phyloP scores from a whole-genome alignment of 1,139 yeast species.

The Suhomyces wounanorum region DNA sequence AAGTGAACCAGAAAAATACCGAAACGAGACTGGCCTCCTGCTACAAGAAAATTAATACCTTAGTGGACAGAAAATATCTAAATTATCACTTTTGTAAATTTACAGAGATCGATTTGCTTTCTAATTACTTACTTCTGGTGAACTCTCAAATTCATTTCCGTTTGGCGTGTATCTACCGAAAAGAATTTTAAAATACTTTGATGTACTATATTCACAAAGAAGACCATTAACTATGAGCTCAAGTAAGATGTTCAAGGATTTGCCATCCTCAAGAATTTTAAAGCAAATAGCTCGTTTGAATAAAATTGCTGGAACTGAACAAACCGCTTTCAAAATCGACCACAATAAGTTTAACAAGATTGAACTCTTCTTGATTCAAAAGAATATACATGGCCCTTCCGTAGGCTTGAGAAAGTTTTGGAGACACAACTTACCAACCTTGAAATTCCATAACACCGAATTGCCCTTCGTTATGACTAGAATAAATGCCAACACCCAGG shows the following conservation, averaged over 20 bases:
- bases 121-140: no score
- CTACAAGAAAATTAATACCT: no score
- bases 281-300: slow-evolving; percentile 42
- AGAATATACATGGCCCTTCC: slow-evolving; percentile 32
- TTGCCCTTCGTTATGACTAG: slow-evolving; percentile 63
- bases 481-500: slow-evolving; percentile 44
- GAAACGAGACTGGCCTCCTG: no score
- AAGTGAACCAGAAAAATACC: no score
- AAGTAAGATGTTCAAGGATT: slow-evolving; percentile 23
- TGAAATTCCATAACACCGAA: slow-evolving; percentile 79
- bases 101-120: no score
- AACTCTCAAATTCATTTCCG: not conserved
- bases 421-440: slow-evolving; percentile 71
- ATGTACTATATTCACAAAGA: not conserved
- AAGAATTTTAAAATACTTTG: slow-evolving; percentile 3
- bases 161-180: slow-evolving; percentile 7
- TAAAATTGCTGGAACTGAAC: slow-evolving; percentile 40
- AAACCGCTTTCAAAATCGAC: slow-evolving; percentile 37
- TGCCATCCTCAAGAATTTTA: slow-evolving; percentile 32
- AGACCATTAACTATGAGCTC: slow-evolving; percentile 4
- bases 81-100: no score
- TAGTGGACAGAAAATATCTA: no score
- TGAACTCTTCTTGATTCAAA: slow-evolving; percentile 34
- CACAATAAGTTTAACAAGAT: slow-evolving; percentile 26
- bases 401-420: slow-evolving; percentile 58